Evolutionary conservation across 768 basidiomycete genomes (phyloP), one percentile per base, ranked within the genome.

Genomic region (Tulasnella sp.): DNA sequence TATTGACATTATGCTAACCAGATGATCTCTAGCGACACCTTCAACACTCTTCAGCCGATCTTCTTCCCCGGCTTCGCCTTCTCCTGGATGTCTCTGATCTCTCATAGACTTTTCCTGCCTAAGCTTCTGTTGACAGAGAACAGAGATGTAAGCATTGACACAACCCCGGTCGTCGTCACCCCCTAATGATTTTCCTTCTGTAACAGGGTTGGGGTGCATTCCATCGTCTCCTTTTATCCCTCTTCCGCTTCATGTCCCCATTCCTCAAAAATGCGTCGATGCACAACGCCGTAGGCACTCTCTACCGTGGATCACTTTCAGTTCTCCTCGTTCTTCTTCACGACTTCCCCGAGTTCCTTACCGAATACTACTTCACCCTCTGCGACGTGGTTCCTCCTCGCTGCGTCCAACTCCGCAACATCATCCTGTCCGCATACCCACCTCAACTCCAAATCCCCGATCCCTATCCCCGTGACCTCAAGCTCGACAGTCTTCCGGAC

Each of bases 41-140:
- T 98, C 85, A 97, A 96, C 84, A 98, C 97, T 68, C 87, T 98
- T 80, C 97, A 99, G 84, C 98, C 98, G 10, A 93, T 92, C 7
- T 96, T 95, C 86, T 99, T 98, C 88, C 98, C 98, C 24, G 95
- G 96, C 12, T 99, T 99, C 85, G 94, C 97, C 1, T 99, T 99
- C 86, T 97, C 96, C 21, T 99, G 97, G 97, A 92, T 98, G 89
- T 93, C 93, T 81, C 88, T 99, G 71, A 92, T 99, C 83, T 98
- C 98, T 34, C 98, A 99, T 86, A 89, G 97, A 77, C 87, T 95
- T 79, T 98, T 99, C 89, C 97, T 99, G 96, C 97, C 98, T 19
- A 97, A 98, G 85, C 85, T 99, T 71, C 88, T 99, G 48, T 86
- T 93, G 52, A 92, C 94, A 31, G 92, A 95, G 84, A 94, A 96